Evolutionary conservation across 805 yeast genomes (phyloP).

Genomic region (Komagataella kurtzmanii): DNA sequence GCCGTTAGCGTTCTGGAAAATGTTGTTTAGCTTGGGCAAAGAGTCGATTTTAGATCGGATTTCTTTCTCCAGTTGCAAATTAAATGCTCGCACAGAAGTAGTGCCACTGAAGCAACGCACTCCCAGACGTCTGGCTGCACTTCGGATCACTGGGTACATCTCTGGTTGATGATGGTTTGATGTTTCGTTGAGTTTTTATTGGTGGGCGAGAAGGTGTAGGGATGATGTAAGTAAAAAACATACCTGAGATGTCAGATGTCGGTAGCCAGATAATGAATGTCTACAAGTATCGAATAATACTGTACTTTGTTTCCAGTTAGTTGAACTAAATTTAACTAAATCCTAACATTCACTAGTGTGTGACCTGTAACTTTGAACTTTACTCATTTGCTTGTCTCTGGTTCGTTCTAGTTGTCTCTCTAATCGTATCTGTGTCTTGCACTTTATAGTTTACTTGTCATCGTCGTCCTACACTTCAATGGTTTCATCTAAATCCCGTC

Average conservation of each 20-base stretch:
- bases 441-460: not conserved
- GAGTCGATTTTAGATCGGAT: slow-evolving; percentile 48
- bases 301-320: not conserved
- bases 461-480: not conserved
- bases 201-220: not conserved
- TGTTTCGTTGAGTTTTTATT: not conserved
- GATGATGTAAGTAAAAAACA: not conserved
- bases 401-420: not conserved
- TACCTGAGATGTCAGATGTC: not conserved
- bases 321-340: not conserved
- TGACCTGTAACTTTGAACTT: not conserved
- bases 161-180: not conserved
- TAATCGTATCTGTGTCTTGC: not conserved
- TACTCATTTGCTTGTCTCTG: not conserved
- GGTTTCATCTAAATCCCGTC: not conserved
- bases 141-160: not conserved
- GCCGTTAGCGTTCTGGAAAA: slow-evolving; percentile 69
- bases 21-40: slow-evolving; percentile 49
- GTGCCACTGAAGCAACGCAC: not conserved
- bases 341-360: not conserved
- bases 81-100: slow-evolving; percentile 12
- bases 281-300: not conserved
- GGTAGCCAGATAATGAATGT: not conserved
- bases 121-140: not conserved
- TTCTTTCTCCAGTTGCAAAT: slow-evolving; percentile 40